Conservation (phyloP, 129 eudicot species). For the Lactuca saligna region DNA sequence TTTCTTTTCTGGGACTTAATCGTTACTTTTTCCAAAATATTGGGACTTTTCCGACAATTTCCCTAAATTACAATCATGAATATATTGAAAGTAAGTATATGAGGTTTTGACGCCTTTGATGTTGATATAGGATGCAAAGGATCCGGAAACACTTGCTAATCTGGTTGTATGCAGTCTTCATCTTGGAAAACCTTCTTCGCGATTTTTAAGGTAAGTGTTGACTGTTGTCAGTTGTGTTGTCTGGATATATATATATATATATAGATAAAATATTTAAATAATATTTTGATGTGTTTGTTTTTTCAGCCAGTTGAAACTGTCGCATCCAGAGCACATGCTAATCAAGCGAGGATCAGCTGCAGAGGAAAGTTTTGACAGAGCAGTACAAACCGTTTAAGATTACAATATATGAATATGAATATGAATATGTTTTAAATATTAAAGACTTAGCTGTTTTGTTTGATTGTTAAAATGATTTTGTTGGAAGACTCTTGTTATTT, state of each 20-base stretch:
- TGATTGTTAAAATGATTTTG: conserved; percentile 2
- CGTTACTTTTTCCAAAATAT: too few relatives aligned
- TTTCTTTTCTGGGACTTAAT: too few relatives aligned
- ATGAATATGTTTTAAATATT: conserved; percentile 1
- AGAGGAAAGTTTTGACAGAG: conserved; percentile 83
- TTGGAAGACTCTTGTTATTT: not conserved
- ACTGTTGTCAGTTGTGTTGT: not conserved
- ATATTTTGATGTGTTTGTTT: conserved; percentile 14
- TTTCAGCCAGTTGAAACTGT: conserved; percentile 84
- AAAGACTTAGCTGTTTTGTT: not conserved
- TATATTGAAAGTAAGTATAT: too few relatives aligned
- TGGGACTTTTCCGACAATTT: too few relatives aligned
- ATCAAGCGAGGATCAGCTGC: conserved; percentile 60
- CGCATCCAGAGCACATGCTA: conserved; percentile 81
- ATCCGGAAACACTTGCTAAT: conserved; percentile 91
- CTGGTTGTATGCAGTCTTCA: conserved; percentile 90
- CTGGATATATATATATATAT: not conserved
- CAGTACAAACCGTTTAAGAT: conserved; percentile 56
- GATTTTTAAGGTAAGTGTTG: conserved; percentile 65
- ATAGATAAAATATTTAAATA: not conserved
- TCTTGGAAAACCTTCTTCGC: conserved; percentile 76
- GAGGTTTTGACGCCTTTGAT: conserved; percentile 1
- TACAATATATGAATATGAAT: not conserved
- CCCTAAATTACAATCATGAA: too few relatives aligned
- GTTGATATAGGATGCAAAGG: conserved; percentile 77